Base-by-base conservation (phyloP, 1,139 yeast genomes). In the Yamadazyma diddensiae region DNA sequence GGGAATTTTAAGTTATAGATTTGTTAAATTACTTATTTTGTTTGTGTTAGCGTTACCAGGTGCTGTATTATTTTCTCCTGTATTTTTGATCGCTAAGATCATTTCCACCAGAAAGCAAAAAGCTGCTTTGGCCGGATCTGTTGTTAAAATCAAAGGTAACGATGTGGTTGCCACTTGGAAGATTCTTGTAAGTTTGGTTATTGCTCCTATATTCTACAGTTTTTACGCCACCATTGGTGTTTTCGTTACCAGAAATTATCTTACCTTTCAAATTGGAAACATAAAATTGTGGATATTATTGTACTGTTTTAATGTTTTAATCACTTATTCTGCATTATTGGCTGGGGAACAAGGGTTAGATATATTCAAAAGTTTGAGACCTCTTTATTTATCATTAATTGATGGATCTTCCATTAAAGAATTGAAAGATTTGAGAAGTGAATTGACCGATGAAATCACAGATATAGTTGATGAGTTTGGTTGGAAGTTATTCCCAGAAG, bases 91-190 rank as follows among this genome's bases (percentile, higher is more conserved):
- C n/a, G 79, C 95, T 10, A 82, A 83, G 48, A 53, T 61, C 28
- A 83, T 86, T 28, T 84, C 97, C 1, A 68, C 64, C 30, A 66
- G 70, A 45, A 88, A 88, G 57, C 88, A 94, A 20, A 67, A 60
- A 36, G 77, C 79, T 38, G 98, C 97, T 0, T 67, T 92, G 35
- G 90, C 88, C n/a, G 81, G 76, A 6, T 87, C 97, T 0, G 74
- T 87, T 1, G 98, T 92, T 21, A 92, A 92, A 55, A 82, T 92
- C 42, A 78, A 79, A 49, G 98, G 95, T 16, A 81, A 82, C 38
- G 98, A 92, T 57, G 97, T 92, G 17, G 72, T 88, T 38, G 96
- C 97, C 1, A 88, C 97, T 2, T 88, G 98, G 98, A 92, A 92
- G 57, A 80, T 92, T 27, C 68, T 92, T 44, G 90, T 92, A 28